phyloP scores from a whole-genome alignment of 805 yeast genomes.

The Candida namnaoensis region DNA sequence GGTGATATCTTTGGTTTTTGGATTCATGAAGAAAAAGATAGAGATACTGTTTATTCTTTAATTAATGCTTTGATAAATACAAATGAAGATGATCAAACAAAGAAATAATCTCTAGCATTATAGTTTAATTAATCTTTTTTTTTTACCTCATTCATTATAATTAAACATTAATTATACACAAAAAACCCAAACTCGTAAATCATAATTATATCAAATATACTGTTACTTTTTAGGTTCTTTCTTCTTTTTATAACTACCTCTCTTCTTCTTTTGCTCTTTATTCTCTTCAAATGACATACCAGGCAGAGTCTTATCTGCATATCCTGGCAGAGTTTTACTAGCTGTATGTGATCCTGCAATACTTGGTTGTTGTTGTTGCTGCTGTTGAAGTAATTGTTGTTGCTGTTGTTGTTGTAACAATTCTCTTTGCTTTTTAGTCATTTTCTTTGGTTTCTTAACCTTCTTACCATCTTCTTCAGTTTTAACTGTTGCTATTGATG shows the following conservation, averaged over 20 bases:
- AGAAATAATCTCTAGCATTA: too few species aligned
- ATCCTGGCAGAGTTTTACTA: conserved; percentile 16
- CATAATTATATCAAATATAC: too few species aligned
- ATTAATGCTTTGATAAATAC: conserved; percentile 14
- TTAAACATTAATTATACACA: too few species aligned
- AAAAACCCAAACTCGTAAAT: too few species aligned
- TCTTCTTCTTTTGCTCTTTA: conserved; percentile 13
- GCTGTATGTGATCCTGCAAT: conserved; percentile 8
- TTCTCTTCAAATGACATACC: conserved; percentile 5
- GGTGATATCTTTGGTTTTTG: conserved; percentile 75
- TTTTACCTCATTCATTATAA: too few species aligned
- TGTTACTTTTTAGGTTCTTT: conserved; percentile 5
- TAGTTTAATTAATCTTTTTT: too few species aligned
- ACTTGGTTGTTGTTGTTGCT: not conserved
- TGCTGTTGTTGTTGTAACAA: not conserved
- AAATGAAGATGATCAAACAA: not conserved
- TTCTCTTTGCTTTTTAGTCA: conserved; percentile 8
- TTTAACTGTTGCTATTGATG: not conserved
- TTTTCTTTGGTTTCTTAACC: conserved; percentile 9
- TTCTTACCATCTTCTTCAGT: conserved; percentile 4
- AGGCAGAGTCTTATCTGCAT: conserved; percentile 15
- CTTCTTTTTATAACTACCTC: conserved; percentile 19
- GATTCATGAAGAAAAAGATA: conserved; percentile 64
- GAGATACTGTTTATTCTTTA: conserved; percentile 47
- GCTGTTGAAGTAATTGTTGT: conserved; percentile 2